phyloP scores from a whole-genome alignment of 2,329 filamentous ascomycete species.

The Rhynchosporium secalis region DNA sequence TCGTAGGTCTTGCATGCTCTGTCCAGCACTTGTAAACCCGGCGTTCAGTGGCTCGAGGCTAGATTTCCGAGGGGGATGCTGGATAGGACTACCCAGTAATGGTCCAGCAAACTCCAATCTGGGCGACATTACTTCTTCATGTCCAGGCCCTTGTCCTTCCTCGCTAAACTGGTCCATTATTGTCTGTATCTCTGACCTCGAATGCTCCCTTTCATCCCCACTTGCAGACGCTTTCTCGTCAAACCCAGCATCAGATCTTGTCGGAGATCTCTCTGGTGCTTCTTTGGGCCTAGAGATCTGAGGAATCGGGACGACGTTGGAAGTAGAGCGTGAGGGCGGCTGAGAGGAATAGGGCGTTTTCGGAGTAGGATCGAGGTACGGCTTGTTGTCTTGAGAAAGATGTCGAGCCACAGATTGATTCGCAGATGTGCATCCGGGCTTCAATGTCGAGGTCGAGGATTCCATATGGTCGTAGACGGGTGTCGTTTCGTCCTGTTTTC shows the following conservation, averaged over 20 bases:
- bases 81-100: conserved; percentile 62
- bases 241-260: conserved; percentile 54
- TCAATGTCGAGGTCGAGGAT: conserved; percentile 41
- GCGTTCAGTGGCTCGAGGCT: conserved; percentile 71
- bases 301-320: conserved; percentile 39
- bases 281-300: conserved; percentile 41
- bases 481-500: conserved; percentile 4
- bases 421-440: conserved; percentile 28
- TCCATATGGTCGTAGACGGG: conserved; percentile 34
- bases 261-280: conserved; percentile 49
- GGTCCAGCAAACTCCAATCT: conserved; percentile 81
- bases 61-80: conserved; percentile 80
- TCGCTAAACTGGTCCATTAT: conserved; percentile 97
- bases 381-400: conserved; percentile 31
- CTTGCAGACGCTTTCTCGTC: conserved; percentile 59
- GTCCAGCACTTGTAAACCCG: conserved; percentile 24
- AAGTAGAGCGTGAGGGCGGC: conserved; percentile 43
- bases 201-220: conserved; percentile 67
- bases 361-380: conserved; percentile 51
- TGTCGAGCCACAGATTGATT: conserved; percentile 15
- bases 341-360: conserved; percentile 46
- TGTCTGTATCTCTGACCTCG: conserved; percentile 85
- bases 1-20: conserved; percentile 37
- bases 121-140: conserved; percentile 90
- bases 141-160: conserved; percentile 67